Evolutionary conservation across 208 protist genomes (phyloP).

Genomic region (Trypanosoma lewisi): DNA sequence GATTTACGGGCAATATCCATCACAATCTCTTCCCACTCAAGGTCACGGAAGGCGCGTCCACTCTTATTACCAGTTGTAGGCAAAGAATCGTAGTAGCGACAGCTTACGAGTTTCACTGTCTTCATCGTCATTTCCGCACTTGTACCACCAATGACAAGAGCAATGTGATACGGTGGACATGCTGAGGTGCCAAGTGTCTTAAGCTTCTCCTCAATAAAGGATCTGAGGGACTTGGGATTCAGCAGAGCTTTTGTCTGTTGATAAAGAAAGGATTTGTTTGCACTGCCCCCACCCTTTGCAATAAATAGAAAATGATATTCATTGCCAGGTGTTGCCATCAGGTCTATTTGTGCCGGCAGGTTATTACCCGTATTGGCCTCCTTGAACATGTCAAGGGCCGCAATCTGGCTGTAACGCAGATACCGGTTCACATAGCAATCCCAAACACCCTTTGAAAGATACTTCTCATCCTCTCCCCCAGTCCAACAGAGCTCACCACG

Average conservation of each 20-base stretch:
- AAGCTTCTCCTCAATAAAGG: constrained; percentile 95
- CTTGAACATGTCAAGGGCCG: constrained; percentile 96
- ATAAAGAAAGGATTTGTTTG: constrained; percentile 98
- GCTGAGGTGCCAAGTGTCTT: constrained; percentile 95
- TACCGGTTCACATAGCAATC: constrained; percentile 94
- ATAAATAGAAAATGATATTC: constrained; percentile 97
- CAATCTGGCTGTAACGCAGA: constrained; percentile 96
- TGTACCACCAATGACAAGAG: constrained; percentile 96
- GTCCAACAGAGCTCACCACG: constrained; percentile 96
- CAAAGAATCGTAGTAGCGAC: constrained; percentile 94
- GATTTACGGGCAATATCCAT: constrained; percentile 81
- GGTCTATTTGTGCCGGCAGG: constrained; percentile 97
- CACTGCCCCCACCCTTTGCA: constrained; percentile 97
- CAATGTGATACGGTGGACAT: constrained; percentile 98
- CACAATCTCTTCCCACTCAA: constrained; percentile 93
- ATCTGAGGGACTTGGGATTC: constrained; percentile 89
- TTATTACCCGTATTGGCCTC: constrained; percentile 97
- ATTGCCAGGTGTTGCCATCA: constrained; percentile 91
- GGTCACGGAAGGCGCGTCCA: constrained; percentile 95
- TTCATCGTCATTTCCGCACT: constrained; percentile 97
- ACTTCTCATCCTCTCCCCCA: constrained; percentile 94
- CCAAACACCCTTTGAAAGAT: constrained; percentile 94
- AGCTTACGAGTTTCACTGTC: constrained; percentile 95
- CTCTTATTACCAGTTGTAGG: constrained; percentile 91
- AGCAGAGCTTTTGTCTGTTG: constrained; percentile 96